Evolutionary conservation across 306 rosid species (phyloP), one percentile per base, ranked within the genome.

Genomic region (Clitoria ternatea): DNA sequence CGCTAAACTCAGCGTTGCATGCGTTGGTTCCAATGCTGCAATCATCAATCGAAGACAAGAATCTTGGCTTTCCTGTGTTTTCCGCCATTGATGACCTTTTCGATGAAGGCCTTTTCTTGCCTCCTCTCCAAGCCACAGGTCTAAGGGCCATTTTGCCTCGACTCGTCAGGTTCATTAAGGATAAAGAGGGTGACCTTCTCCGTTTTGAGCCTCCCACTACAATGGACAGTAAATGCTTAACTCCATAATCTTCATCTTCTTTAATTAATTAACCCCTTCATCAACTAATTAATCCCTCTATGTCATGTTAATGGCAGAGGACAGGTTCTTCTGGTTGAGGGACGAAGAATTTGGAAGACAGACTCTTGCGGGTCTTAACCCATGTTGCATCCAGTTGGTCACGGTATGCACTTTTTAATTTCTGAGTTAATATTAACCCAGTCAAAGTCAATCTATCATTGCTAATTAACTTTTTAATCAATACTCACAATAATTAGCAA

Each of bases 331-430:
- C 44, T 92, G 98, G 98, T 79, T 88, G 61, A 88, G 88, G 74
- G 96, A 92, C 60, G 91, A 79, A 42, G 96, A 90, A 76, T 92
- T 92, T 79, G 84, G 47, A 2, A 86, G 98, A 81, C 98, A 92
- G 52, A 92, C 96, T 15, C 88, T 92, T 33, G 87, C 98, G 3
- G 98, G 98, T 63, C 90, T 92, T 69, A 90, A 92, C 73, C 98
- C 98, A 1, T 92, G 59, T 37, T 78, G 85, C 75, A 57, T 92
- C 59, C 72, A 81, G 63, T 76, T 85, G 75, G 86, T 92, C 78
- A 86, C 87, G 85, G 98, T 92, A 87, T 1, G 40, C 24, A 0
- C 33, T 30, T 30, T 30, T 30, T 30, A 1, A 30, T 30, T 30
- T 30, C 3, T 30, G 1, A 0, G 4, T 30, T 30, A 4, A 30